A percentile compares a stretch with the other conserved stretches of the same genome.
Conservation (phyloP, 2,329 filamentous ascomycete species). For the Botrytis aclada region DNA sequence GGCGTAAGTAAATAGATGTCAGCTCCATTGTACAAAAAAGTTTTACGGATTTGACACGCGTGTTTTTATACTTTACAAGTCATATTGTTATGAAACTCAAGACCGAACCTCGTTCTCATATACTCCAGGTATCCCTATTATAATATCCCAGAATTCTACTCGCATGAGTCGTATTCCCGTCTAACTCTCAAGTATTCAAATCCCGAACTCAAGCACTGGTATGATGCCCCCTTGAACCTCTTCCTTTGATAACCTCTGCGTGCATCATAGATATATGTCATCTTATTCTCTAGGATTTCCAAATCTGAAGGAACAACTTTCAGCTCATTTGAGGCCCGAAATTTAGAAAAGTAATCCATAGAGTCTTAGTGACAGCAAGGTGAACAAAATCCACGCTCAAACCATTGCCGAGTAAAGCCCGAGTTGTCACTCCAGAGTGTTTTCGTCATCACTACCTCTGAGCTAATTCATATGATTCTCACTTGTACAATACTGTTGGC, state of each 20-base stretch:
- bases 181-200: not conserved
- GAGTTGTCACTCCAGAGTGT: not conserved
- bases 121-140: not conserved
- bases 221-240: not conserved
- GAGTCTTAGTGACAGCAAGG: not conserved
- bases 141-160: not conserved
- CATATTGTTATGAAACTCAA: too few species aligned
- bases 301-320: too few species aligned
- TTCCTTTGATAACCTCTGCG: not conserved
- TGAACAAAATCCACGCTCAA: not conserved
- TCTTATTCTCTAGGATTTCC: too few species aligned
- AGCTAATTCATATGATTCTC: rapidly evolving
- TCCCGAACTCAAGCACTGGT: not conserved
- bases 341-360: not conserved
- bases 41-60: too few species aligned
- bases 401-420: not conserved
- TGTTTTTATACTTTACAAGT: too few species aligned
- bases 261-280: rapidly evolving
- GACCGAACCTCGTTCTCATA: too few species aligned
- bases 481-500: rapidly evolving
- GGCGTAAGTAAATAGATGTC: rapidly evolving
- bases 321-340: not conserved
- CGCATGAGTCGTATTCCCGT: rapidly evolving
- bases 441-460: not conserved
- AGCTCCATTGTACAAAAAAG: too few species aligned